phyloP scores from a whole-genome alignment of 768 basidiomycete species.

The Tulasnella sp. region DNA sequence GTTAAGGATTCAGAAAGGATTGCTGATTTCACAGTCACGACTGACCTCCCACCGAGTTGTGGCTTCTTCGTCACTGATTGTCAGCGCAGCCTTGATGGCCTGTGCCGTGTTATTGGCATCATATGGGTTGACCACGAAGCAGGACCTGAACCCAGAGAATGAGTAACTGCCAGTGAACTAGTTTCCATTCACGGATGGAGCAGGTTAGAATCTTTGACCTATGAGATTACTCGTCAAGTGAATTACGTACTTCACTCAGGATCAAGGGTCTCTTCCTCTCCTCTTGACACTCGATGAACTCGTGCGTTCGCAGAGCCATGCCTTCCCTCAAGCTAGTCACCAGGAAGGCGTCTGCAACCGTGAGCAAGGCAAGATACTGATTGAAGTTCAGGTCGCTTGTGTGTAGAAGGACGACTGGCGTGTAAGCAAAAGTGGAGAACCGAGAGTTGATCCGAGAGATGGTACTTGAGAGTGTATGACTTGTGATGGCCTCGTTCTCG shows the following conservation, averaged over 20 bases:
- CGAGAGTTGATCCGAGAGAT: slow-evolving; percentile 74
- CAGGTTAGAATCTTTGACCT: neutral
- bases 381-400: slow-evolving; percentile 75
- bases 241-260: slow-evolving; percentile 54
- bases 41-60: slow-evolving; percentile 63
- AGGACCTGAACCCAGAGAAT: slow-evolving; percentile 78
- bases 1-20: neutral
- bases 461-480: slow-evolving; percentile 47
- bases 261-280: slow-evolving; percentile 56
- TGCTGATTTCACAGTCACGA: neutral
- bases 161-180: slow-evolving; percentile 82
- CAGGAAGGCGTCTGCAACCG: slow-evolving; percentile 75
- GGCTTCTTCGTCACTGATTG: slow-evolving; percentile 67
- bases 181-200: neutral
- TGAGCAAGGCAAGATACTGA: slow-evolving; percentile 74
- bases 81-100: slow-evolving; percentile 68
- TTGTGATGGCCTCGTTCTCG: slow-evolving; percentile 60
- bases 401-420: slow-evolving; percentile 78
- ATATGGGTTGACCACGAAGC: slow-evolving; percentile 81
- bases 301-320: slow-evolving; percentile 58
- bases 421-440: slow-evolving; percentile 74
- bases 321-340: slow-evolving; percentile 79
- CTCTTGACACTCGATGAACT: slow-evolving; percentile 68
- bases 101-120: slow-evolving; percentile 73
- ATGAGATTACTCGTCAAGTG: neutral